phyloP scores from a whole-genome alignment of 2,329 filamentous ascomycete genomes.

The Cadophora malorum region DNA sequence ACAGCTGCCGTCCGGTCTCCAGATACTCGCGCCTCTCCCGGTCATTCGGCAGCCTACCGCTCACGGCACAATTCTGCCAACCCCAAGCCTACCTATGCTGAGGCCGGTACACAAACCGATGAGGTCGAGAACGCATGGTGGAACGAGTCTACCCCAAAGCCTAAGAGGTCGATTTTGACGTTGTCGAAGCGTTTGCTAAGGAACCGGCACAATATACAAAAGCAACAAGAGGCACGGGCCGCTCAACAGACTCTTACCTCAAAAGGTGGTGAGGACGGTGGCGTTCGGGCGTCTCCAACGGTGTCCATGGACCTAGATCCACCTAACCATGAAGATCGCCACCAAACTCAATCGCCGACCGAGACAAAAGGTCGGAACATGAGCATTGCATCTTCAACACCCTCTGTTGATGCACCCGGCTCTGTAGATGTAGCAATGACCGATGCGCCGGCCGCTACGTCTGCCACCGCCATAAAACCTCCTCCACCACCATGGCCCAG shows the following conservation, averaged over 20 bases:
- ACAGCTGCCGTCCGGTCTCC: conserved; percentile 36
- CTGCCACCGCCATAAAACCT: conserved; percentile 41
- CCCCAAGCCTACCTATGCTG: conserved; percentile 40
- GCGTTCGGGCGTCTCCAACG: conserved; percentile 32
- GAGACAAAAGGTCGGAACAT: conserved; percentile 36
- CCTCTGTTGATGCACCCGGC: conserved; percentile 37
- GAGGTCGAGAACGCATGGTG: conserved; percentile 44
- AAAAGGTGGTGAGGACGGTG: conserved; percentile 27
- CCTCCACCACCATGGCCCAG: conserved; percentile 43
- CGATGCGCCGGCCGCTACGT: conserved; percentile 38
- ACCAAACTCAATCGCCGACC: conserved; percentile 34
- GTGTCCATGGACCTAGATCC: conserved; percentile 39
- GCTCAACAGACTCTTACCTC: conserved; percentile 21
- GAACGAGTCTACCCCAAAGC: conserved; percentile 32
- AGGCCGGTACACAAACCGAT: conserved; percentile 44
- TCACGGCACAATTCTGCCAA: conserved; percentile 38
- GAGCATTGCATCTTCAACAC: conserved; percentile 40
- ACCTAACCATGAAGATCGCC: conserved; percentile 27
- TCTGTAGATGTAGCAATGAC: conserved; percentile 38
- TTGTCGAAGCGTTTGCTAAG: conserved; percentile 43
- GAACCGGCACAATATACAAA: conserved; percentile 39
- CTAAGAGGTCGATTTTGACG: conserved; percentile 40
- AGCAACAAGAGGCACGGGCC: conserved; percentile 31
- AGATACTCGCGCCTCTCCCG: conserved; percentile 27
- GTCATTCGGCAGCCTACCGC: conserved; percentile 26